phyloP scores from a whole-genome alignment of 305 asterid species.

The Nicotiana rustica region DNA sequence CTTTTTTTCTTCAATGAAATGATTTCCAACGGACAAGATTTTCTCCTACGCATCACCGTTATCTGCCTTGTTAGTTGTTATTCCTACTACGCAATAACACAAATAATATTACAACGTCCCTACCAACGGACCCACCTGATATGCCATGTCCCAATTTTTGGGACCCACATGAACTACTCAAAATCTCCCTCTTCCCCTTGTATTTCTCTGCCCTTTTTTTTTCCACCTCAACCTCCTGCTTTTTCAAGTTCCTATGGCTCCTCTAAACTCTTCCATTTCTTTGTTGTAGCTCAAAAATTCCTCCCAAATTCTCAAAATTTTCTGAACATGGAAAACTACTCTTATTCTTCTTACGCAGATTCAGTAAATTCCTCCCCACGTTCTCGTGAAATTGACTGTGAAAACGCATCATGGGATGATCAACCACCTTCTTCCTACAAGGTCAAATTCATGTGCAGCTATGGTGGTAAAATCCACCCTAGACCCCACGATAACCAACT shows the following conservation, averaged over 20 bases:
- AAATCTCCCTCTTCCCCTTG: background rate
- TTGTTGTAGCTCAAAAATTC: background rate
- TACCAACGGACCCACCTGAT: background rate
- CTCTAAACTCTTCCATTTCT: background rate
- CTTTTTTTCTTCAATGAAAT: too few species aligned
- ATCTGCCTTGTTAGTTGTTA: too few species aligned
- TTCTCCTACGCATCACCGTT: too few species aligned
- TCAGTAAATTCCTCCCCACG: slow-evolving; percentile 52
- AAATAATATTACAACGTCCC: background rate
- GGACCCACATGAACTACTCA: background rate
- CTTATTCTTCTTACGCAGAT: slow-evolving; percentile 46
- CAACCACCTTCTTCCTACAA: slow-evolving; percentile 39
- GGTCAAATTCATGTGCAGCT: slow-evolving; percentile 52
- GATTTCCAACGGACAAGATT: too few species aligned
- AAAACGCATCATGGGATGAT: slow-evolving; percentile 51
- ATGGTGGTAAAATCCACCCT: slow-evolving; percentile 48
- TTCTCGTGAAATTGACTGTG: slow-evolving; percentile 47
- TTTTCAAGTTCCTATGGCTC: slow-evolving; percentile 4
- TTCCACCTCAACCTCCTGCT: background rate
- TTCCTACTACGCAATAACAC: background rate
- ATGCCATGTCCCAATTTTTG: background rate
- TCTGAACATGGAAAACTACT: slow-evolving; percentile 43
- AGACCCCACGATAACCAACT: slow-evolving; percentile 54
- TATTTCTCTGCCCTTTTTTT: background rate
- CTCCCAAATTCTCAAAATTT: background rate